A percentile compares a stretch with the other conserved stretches of the same genome.
These are phyloP conservation scores for Clonostachys byssicola DNA, from an alignment of 2,329 filamentous ascomycete species.

Conservation along the genomic window DNA sequence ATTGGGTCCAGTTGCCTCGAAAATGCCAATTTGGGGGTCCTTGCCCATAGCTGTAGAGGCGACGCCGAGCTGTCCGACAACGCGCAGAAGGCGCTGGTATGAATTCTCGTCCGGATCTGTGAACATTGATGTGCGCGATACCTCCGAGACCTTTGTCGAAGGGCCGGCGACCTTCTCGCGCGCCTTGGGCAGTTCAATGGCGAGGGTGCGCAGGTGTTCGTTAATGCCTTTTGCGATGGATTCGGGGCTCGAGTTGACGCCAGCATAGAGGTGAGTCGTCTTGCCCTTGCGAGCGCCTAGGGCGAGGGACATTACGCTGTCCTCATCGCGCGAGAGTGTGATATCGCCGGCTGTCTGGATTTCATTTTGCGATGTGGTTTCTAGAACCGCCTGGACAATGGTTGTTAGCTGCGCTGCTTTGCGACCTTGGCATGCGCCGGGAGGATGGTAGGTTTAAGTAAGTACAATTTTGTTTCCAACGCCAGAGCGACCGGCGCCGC, in stretches of 20 bases:
- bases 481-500: constrained; percentile 75
- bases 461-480: constrained; percentile 83
- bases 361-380: constrained; percentile 61
- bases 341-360: constrained; percentile 66
- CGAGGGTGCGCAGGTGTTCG: constrained; percentile 76
- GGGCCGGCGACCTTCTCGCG: constrained; percentile 14
- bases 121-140: constrained; percentile 50
- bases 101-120: constrained; percentile 39
- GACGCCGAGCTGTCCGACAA: constrained; percentile 66
- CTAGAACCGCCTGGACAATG: constrained; percentile 58
- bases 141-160: constrained; percentile 40
- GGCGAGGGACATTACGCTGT: constrained; percentile 81
- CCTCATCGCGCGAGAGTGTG: constrained; percentile 77
- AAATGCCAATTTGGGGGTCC: constrained; percentile 74
- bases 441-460: constrained; percentile 6
- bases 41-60: constrained; percentile 75
- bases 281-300: constrained; percentile 58
- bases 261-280: constrained; percentile 58
- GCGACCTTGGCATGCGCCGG: not conserved
- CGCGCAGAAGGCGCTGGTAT: constrained; percentile 56
- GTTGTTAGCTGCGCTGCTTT: constrained; percentile 5
- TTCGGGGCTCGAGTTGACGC: constrained; percentile 75
- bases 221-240: constrained; percentile 75
- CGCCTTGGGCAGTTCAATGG: constrained; percentile 41
- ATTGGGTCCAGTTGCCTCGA: constrained; percentile 49